These are phyloP conservation scores for Pseudogymnoascus sp. DNA, from an alignment of 2,329 filamentous ascomycete genomes.

Conservation along the genomic window DNA sequence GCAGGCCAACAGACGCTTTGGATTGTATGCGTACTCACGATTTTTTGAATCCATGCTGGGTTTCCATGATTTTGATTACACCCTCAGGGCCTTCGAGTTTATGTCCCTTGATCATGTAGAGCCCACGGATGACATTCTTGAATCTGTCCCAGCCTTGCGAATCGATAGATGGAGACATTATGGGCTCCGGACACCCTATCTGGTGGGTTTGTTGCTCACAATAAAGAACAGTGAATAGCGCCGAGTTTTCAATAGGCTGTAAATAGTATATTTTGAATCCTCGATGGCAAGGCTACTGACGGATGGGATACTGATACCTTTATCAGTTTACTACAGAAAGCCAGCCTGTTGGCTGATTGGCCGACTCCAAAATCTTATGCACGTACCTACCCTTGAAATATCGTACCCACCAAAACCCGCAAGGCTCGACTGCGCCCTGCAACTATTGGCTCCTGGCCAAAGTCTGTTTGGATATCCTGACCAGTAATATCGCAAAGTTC, in stretches of 20 bases:
- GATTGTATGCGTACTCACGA: background rate
- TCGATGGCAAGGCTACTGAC: background rate
- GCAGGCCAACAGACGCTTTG: background rate
- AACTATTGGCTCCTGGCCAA: background rate
- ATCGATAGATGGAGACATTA: background rate
- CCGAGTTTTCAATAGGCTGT: background rate
- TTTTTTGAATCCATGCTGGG: slow-evolving; percentile 8
- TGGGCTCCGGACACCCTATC: background rate
- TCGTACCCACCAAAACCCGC: background rate
- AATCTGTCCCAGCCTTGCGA: slow-evolving; percentile 6
- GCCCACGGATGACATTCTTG: slow-evolving; percentile 3
- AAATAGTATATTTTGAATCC: background rate
- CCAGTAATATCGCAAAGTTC: too few relatives aligned
- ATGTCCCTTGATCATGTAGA: slow-evolving; percentile 11
- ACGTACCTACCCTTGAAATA: background rate
- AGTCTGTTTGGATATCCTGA: background rate
- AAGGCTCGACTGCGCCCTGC: background rate
- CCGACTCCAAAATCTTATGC: background rate
- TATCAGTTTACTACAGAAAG: background rate
- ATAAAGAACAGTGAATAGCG: background rate
- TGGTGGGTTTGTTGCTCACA: background rate
- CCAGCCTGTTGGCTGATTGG: background rate
- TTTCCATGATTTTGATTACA: slow-evolving; percentile 12
- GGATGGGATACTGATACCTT: background rate
- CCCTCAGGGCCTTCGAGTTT: slow-evolving; percentile 1